A percentile compares a stretch with the other conserved stretches of the same genome.
Conservation (phyloP, 2,329 filamentous ascomycete genomes). For the Ceratocystis colombiana region DNA sequence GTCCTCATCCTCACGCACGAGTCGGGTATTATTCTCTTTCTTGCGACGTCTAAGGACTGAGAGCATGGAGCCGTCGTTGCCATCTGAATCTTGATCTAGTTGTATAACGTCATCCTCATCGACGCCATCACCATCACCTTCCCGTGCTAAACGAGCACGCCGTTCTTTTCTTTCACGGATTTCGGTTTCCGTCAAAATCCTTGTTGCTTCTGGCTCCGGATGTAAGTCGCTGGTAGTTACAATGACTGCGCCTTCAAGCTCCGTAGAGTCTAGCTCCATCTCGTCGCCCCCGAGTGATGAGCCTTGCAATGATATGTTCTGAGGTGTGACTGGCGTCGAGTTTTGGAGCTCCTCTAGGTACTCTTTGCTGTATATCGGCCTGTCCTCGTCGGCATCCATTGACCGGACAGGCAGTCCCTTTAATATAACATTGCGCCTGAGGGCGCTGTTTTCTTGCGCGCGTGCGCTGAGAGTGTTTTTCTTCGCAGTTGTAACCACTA, state of each 20-base stretch:
- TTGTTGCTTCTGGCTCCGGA: conserved; percentile 32
- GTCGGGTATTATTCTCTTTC: conserved; percentile 59
- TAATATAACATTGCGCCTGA: conserved; percentile 42
- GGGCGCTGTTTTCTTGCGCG: conserved; percentile 56
- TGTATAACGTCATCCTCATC: conserved; percentile 45
- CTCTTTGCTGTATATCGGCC: conserved; percentile 75
- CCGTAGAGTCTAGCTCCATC: conserved; percentile 49
- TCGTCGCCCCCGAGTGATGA: conserved; percentile 37
- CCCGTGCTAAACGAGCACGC: conserved; percentile 66
- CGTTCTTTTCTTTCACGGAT: conserved; percentile 87
- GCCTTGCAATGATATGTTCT: conserved; percentile 43
- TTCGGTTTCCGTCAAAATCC: conserved; percentile 71
- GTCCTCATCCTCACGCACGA: conserved; percentile 81
- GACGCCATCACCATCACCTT: conserved; percentile 44
- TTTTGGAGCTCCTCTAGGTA: conserved; percentile 76
- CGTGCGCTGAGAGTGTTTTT: conserved; percentile 56
- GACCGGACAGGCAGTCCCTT: conserved; percentile 47
- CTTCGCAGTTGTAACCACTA: conserved; percentile 49
- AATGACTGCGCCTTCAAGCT: conserved; percentile 54
- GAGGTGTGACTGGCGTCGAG: conserved; percentile 74
- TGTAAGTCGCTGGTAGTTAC: conserved; percentile 41
- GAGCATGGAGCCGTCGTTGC: conserved; percentile 30
- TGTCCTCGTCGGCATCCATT: conserved; percentile 51
- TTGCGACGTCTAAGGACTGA: conserved; percentile 31
- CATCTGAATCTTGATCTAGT: conserved; percentile 41